Evolutionary conservation across 2,329 filamentous ascomycete species (phyloP).

Genomic region (Venturia carpophila): DNA sequence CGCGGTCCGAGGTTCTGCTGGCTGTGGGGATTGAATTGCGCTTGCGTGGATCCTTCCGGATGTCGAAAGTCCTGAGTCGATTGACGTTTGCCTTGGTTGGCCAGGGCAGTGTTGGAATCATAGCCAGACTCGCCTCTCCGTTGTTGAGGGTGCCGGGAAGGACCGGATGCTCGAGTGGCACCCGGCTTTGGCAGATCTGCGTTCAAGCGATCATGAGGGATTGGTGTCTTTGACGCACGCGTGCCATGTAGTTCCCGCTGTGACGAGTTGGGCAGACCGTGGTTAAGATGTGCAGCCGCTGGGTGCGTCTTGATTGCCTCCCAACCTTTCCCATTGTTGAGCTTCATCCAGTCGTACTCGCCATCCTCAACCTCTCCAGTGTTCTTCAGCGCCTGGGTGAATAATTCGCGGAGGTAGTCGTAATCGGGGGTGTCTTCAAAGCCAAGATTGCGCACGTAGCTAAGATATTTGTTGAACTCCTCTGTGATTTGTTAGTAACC

Average conservation of each 20-base stretch:
- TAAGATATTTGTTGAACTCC: constrained; percentile 96
- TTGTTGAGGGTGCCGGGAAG: constrained; percentile 38
- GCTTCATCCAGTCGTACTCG: constrained; percentile 99
- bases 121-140: constrained; percentile 27
- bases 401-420: constrained; percentile 91
- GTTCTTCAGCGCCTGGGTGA: constrained; percentile 92
- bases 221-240: constrained; percentile 49
- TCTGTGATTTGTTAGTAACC: constrained; percentile 42
- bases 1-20: constrained; percentile 65
- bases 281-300: constrained; percentile 68
- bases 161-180: constrained; percentile 56
- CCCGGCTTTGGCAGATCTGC: constrained; percentile 51
- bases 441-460: constrained; percentile 92
- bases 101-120: constrained; percentile 33
- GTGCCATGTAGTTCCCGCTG: constrained; percentile 74
- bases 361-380: constrained; percentile 92
- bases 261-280: constrained; percentile 70
- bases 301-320: constrained; percentile 67
- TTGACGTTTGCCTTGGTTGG: constrained; percentile 32
- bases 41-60: constrained; percentile 83
- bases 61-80: constrained; percentile 76
- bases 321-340: constrained; percentile 89
- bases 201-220: constrained; percentile 40
- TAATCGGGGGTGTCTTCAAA: constrained; percentile 99
- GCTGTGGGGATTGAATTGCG: constrained; percentile 86